Evolutionary conservation across 2,329 filamentous ascomycete genomes (phyloP).

Genomic region (Ascocoryne sarcoides): DNA sequence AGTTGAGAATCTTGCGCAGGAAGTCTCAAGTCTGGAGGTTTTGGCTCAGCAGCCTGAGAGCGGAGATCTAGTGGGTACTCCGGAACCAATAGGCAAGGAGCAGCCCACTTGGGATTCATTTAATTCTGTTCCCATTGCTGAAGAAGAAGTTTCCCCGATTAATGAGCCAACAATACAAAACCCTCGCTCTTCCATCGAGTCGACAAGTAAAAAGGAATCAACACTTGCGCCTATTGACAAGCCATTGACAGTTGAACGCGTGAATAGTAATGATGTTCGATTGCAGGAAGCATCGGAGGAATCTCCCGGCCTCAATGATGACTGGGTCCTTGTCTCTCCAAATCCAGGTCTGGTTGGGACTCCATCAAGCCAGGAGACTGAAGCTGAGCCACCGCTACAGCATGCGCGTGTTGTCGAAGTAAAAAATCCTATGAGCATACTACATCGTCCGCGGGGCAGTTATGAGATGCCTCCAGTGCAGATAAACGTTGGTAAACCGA

Average conservation of each 20-base stretch:
- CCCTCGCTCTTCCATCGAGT: too few species aligned
- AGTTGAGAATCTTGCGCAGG: background rate
- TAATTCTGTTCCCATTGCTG: conserved; percentile 30
- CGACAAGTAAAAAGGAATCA: background rate
- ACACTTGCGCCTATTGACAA: background rate
- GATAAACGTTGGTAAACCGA: too few species aligned
- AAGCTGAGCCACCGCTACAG: background rate
- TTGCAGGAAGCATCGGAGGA: conserved; percentile 20
- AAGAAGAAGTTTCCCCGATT: conserved; percentile 30
- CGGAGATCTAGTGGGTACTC: conserved; percentile 12
- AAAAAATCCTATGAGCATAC: background rate
- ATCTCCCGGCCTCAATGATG: conserved; percentile 7
- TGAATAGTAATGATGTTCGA: conserved; percentile 17
- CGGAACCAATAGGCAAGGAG: conserved; percentile 29
- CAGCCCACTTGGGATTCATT: conserved; percentile 31
- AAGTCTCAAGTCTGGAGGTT: conserved; percentile 8
- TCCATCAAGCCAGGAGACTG: background rate
- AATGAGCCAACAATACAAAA: conserved; percentile 11
- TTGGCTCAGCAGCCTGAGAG: conserved; percentile 11
- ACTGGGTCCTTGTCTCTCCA: conserved; percentile 20
- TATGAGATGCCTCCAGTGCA: background rate
- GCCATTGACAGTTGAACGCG: conserved; percentile 13
- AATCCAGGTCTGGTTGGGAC: conserved; percentile 1
- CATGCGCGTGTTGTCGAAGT: background rate
- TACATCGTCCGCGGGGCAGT: background rate